A percentile compares a stretch with the other conserved stretches of the same genome.
phyloP scores from a whole-genome alignment of 495 filamentous ascomycete genomes.

The Friedmanniomyces simplex region DNA sequence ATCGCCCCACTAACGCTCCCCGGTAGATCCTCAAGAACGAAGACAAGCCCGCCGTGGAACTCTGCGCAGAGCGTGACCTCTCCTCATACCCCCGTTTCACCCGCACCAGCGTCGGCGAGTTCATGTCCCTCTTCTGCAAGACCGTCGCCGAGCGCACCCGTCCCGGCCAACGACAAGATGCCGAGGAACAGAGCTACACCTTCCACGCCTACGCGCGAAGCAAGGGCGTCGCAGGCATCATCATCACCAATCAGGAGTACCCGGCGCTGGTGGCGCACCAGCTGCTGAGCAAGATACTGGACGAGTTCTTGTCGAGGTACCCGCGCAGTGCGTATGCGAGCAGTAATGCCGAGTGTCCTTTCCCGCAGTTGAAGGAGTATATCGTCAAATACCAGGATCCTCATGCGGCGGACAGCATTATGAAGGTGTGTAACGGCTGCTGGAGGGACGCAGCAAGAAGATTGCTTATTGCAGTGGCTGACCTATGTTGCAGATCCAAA shows the following conservation, averaged over 20 bases:
- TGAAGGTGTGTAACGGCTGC: conserved; percentile 46
- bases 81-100: conserved; percentile 75
- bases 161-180: conserved; percentile 81
- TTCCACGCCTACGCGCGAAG: conserved; percentile 86
- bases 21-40: conserved; percentile 71
- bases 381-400: conserved; percentile 28
- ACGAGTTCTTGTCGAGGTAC: conserved; percentile 80
- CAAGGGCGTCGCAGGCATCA: conserved; percentile 78
- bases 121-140: conserved; percentile 59
- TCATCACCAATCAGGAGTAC: conserved; percentile 86
- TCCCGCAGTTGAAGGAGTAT: conserved; percentile 70
- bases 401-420: conserved; percentile 38
- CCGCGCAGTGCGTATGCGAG: conserved; percentile 55
- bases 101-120: conserved; percentile 51
- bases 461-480: no score
- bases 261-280: conserved; percentile 86
- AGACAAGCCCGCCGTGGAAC: conserved; percentile 64
- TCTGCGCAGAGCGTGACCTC: conserved; percentile 71
- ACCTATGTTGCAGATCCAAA: conserved; percentile 66
- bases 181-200: conserved; percentile 79
- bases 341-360: conserved; percentile 41
- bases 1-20: conserved; percentile 2
- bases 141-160: conserved; percentile 71
- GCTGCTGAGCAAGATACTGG: conserved; percentile 80
- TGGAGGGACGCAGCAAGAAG: no score